Evolutionary conservation across 148 eudicot species (phyloP).

Genomic region (Cornus controversa): DNA sequence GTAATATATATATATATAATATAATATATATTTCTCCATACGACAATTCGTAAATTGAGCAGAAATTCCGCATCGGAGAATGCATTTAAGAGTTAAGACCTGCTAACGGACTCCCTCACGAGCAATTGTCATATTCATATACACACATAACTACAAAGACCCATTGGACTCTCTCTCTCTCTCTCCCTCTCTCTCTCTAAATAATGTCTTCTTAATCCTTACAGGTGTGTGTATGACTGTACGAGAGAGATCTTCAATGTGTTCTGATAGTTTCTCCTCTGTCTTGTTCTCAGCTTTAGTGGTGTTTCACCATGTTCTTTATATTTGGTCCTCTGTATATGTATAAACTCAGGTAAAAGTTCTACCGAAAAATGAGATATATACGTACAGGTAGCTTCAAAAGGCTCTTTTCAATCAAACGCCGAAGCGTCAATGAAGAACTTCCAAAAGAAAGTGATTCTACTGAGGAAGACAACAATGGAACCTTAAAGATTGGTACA

Average conservation of each 20-base stretch:
- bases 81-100: background rate
- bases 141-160: background rate
- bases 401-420: constrained; percentile 58
- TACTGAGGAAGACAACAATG: constrained; percentile 18
- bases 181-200: background rate
- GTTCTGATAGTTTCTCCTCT: background rate
- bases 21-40: no score
- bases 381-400: constrained; percentile 68
- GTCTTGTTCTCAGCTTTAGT: background rate
- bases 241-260: background rate
- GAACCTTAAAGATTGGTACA: background rate
- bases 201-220: background rate
- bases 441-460: constrained; percentile 19
- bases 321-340: background rate
- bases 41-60: no score
- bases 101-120: background rate
- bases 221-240: background rate
- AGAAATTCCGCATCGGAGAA: background rate
- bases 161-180: background rate
- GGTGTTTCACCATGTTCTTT: background rate
- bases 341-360: background rate
- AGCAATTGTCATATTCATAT: background rate
- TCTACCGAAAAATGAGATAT: constrained; percentile 50
- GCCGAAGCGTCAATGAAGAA: constrained; percentile 51
- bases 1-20: no score